Base-by-base conservation (phyloP, 306 rosid genomes). In the Quercus bicolor region DNA sequence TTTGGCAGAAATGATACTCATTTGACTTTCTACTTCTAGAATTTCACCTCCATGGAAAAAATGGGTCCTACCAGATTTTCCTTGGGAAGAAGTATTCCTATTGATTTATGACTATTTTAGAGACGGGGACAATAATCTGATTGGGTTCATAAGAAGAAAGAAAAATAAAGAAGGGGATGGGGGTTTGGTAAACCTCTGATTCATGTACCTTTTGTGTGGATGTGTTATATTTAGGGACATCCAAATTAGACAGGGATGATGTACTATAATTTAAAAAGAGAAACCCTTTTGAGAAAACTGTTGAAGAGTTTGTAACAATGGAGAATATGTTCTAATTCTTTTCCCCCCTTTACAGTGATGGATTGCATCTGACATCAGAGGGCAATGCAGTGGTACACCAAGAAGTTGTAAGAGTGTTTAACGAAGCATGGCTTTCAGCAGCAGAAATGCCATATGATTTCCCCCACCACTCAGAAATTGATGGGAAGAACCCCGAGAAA, bases 311-410 rank as follows among this genome's bases (percentile, higher is more conserved):
- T 29, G 56, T 60, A 62, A 56, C 6, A 71, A 15, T 51, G 21
- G 51, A 14, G 29, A 8, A 31, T 70, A 6, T 71, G 23, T 70
- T 69, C 54, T 23, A 21, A 72, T 16, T 52, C n/a, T 15, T 21
- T 37, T 33, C 79, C 82, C 40, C 68, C 33, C 68, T 23, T 78
- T 74, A 14, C 86, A 95, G 98, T 6, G 99, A 93, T 82, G 99
- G 99, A 20, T 66, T 95, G 90, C 99, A 93, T 76, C 86, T 95
- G 77, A 90, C 96, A 74, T 81, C 94, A 14, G 98, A 93, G 56
- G 98, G 98, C 77, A 93, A 95, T 78, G 87, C 75, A 23, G 83
- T 88, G 57, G 85, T 91, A 66, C 78, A 80, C 81, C 78, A 82
- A 77, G 86, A 89, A 82, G 83, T 86, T 13, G 62, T 75, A 19